Conservation (phyloP, 2,329 filamentous ascomycete genomes). For the Ilyonectria destructans region DNA sequence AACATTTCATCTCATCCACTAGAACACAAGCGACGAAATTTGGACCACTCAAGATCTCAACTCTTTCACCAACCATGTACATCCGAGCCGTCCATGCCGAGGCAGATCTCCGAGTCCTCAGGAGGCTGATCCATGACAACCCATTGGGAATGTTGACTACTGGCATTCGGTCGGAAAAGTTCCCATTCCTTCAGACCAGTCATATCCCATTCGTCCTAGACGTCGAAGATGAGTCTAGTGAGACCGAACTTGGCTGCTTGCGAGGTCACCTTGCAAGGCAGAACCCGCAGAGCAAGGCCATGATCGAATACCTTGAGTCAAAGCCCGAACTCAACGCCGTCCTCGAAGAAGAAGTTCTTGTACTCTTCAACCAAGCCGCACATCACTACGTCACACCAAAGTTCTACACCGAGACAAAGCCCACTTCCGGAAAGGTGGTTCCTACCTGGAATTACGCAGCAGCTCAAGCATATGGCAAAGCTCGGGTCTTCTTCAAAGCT, state of each 20-base stretch:
- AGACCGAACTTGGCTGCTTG: conserved; percentile 61
- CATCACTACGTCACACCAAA: neutral
- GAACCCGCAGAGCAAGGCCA: conserved; percentile 76
- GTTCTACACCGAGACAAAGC: neutral
- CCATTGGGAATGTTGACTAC: conserved; percentile 61
- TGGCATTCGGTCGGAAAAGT: conserved; percentile 65
- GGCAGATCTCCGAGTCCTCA: conserved; percentile 63
- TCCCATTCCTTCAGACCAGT: conserved; percentile 70
- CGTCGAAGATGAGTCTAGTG: conserved; percentile 57
- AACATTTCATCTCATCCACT: no score
- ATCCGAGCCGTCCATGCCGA: conserved; percentile 70
- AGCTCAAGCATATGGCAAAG: conserved; percentile 74
- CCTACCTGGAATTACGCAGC: conserved; percentile 81
- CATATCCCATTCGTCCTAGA: conserved; percentile 76
- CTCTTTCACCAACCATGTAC: conserved; percentile 66
- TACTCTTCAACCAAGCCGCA: conserved; percentile 71
- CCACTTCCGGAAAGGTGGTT: conserved; percentile 72
- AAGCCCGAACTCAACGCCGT: conserved; percentile 35
- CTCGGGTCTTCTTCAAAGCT: conserved; percentile 68
- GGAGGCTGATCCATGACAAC: conserved; percentile 71
- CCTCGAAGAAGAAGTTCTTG: conserved; percentile 69
- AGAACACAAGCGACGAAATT: no score
- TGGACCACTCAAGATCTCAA: no score
- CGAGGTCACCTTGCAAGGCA: conserved; percentile 74
- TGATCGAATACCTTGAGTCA: conserved; percentile 63